These are phyloP conservation scores for Aspergillus saccharolyticus DNA, from an alignment of 495 filamentous ascomycete species.

Conservation along the genomic window DNA sequence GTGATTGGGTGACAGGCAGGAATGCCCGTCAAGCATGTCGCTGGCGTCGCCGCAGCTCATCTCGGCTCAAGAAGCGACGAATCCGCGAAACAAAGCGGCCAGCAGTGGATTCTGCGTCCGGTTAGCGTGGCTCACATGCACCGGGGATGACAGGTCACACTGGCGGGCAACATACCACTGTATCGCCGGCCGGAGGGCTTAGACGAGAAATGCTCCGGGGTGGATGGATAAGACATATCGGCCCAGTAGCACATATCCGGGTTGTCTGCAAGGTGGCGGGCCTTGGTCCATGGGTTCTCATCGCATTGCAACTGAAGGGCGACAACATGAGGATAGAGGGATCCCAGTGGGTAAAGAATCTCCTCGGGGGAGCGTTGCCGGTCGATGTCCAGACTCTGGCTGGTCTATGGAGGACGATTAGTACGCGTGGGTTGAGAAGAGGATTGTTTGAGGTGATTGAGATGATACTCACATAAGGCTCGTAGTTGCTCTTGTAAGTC, in stretches of 20 bases:
- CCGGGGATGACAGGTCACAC: constrained; percentile 7
- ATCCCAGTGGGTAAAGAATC: constrained; percentile 35
- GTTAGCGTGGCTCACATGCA: constrained; percentile 7
- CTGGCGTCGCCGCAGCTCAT: constrained; percentile 21
- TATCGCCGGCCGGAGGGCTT: constrained; percentile 19
- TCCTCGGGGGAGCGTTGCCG: constrained; percentile 28
- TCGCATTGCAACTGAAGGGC: constrained; percentile 37
- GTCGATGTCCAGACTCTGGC: constrained; percentile 24
- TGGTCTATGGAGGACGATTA: constrained; percentile 12
- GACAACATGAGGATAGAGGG: constrained; percentile 38
- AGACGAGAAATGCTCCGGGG: constrained; percentile 16
- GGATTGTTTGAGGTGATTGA: not conserved
- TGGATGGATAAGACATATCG: constrained; percentile 29
- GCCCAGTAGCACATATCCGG: constrained; percentile 36
- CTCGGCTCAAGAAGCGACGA: constrained; percentile 30
- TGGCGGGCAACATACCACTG: constrained; percentile 24
- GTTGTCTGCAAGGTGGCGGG: constrained; percentile 38
- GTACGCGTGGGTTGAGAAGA: too few relatives aligned
- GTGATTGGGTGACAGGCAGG: not conserved
- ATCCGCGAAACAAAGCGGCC: constrained; percentile 31
- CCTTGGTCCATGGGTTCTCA: constrained; percentile 19
- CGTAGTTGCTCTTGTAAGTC: constrained; percentile 45
- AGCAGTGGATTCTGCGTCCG: constrained; percentile 15
- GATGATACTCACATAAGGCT: constrained; percentile 32
- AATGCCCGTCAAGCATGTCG: constrained; percentile 5